Evolutionary conservation across 768 basidiomycete genomes (phyloP).

Genomic region (Termitomyces sp.): DNA sequence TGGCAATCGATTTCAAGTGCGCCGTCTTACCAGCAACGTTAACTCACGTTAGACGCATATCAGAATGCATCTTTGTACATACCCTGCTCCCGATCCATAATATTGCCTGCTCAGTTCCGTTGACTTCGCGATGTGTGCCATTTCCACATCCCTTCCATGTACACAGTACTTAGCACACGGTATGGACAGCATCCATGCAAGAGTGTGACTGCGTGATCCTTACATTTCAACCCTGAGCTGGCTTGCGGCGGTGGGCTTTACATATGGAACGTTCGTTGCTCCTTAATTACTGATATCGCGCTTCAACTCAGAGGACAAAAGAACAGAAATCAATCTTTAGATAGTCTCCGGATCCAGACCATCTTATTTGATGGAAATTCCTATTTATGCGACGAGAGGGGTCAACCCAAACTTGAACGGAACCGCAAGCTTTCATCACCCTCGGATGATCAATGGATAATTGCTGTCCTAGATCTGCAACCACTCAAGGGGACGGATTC

Average conservation of each 20-base stretch:
- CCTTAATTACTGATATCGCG: not conserved
- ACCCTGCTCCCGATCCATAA: not conserved
- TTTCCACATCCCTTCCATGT: not conserved
- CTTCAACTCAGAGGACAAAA: not conserved
- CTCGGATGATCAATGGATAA: not conserved
- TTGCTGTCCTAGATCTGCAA: not conserved
- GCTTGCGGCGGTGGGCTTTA: not conserved
- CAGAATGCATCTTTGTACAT: not conserved
- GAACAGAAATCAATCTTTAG: not conserved
- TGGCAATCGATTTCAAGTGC: not conserved
- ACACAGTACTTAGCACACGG: not conserved
- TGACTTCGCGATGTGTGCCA: not conserved
- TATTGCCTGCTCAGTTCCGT: not conserved
- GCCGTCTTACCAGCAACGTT: not conserved
- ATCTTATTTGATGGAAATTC: slow-evolving; percentile 8
- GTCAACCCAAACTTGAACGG: not conserved
- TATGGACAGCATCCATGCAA: not conserved
- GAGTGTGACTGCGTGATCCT: not conserved
- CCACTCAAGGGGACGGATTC: not conserved
- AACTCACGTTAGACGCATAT: not conserved
- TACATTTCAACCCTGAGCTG: not conserved
- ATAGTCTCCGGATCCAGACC: slow-evolving; percentile 10
- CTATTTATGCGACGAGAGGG: not conserved
- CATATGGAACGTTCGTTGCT: not conserved
- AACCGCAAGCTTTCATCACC: not conserved